phyloP scores from a whole-genome alignment of 2,329 filamentous ascomycete genomes.

The Penicillium corylophilum region DNA sequence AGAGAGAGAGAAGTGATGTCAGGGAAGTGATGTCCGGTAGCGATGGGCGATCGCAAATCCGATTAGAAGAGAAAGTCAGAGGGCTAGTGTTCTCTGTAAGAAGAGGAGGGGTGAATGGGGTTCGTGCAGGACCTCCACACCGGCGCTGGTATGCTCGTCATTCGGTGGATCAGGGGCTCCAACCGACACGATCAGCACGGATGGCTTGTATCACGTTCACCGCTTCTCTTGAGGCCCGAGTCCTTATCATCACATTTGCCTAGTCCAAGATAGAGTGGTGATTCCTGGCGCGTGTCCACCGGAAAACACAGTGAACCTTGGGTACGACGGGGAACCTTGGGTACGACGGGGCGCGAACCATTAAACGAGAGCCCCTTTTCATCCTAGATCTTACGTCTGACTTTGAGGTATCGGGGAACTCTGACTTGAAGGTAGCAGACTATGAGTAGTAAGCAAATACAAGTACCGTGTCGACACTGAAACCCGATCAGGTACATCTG shows the following conservation, averaged over 20 bases:
- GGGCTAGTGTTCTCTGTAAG: no score
- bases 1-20: no score
- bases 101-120: constrained; percentile 12
- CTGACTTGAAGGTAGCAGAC: no score
- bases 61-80: constrained; percentile 2
- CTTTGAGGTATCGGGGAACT: no score
- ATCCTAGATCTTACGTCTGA: neutral
- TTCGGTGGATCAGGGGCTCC: constrained; percentile 27
- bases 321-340: constrained; percentile 13
- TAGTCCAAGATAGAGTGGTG: neutral
- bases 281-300: neutral
- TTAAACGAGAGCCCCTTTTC: constrained; percentile 1
- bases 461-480: no score
- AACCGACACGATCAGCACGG: constrained; percentile 21
- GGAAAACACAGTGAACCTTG: constrained; percentile 7
- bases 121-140: constrained; percentile 20
- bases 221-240: constrained; percentile 17
- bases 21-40: constrained; percentile 8
- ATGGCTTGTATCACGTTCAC: constrained; percentile 24
- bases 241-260: neutral
- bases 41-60: constrained; percentile 16
- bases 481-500: constrained; percentile 25
- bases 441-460: no score
- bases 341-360: constrained; percentile 12
- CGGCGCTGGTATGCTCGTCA: constrained; percentile 23